Evolutionary conservation across 2,329 filamentous ascomycete genomes (phyloP), one percentile per base, ranked within the genome.

Genomic region (Spiromastix sp.): DNA sequence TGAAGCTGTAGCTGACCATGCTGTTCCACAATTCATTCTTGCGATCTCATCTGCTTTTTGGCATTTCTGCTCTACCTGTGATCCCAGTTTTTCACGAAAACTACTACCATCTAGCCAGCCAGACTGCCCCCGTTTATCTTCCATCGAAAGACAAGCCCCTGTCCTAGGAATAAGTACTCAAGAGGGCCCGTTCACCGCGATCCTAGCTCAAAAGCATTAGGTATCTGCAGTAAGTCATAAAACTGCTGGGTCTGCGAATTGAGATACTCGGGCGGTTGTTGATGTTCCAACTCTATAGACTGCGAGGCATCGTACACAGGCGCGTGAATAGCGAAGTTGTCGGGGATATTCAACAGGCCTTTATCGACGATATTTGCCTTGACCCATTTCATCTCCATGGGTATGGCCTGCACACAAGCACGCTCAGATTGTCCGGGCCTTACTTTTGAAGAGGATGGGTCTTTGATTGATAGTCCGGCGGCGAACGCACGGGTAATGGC

Each of bases 401-500:
- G 19, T 10, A 32, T 15, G 21, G 18, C 25, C 15, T 13, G 9
- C 4, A 10, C 30, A 16, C 19, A n/a, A 11, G 59, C 55, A 39
- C 76, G 70, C 52, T 87, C 79, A 17, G 69, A 63, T 0, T 80
- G 68, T 0, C 72, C 59, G 26, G 60, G 57, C 1, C 71, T 68
- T 5, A 60, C 54, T 4, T 66, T 66, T 43, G 79, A 66, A 10
- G 19, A 15, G 30, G 83, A 81, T 18, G 11, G 3, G 10, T n/a
- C 19, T 18, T 21, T 32, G 24, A 87, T 63, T 1, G 64, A 58
- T 2, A 91, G 66, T 28, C 75, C 68, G 2, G 65, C 48, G 24
- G 82, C 75, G 51, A 95, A 91, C 4, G 77, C 79, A 28, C 87
- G 81, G 11, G 79, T 86, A 43, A 98, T 94, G 27, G 91, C 81